Percentiles rank a stretch among this genome's conserved stretches.
Conservation (phyloP, 1,284 basidiomycete species). For the Ustanciosporium gigantosporum region DNA sequence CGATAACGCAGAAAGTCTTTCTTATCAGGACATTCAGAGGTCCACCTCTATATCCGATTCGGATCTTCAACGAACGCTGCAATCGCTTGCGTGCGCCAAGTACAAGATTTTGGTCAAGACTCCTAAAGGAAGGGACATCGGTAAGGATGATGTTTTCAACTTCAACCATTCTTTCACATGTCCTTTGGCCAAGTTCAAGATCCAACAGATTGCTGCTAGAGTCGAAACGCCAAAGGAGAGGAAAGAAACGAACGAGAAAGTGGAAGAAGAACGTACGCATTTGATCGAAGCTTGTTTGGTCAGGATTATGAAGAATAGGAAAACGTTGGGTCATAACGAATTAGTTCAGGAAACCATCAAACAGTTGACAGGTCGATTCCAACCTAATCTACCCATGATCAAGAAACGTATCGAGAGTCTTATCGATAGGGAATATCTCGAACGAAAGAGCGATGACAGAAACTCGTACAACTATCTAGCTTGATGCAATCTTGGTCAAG, state of each 20-base stretch:
- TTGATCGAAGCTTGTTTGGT: constrained; percentile 90
- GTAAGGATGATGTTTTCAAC: constrained; percentile 76
- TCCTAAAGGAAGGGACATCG: constrained; percentile 82
- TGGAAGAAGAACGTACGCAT: constrained; percentile 89
- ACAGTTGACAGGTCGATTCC: constrained; percentile 82
- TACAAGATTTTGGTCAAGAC: constrained; percentile 89
- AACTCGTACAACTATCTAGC: constrained; percentile 55
- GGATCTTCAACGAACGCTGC: constrained; percentile 87
- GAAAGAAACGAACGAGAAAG: constrained; percentile 84
- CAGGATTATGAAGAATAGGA: constrained; percentile 95
- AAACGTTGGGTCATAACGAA: constrained; percentile 84
- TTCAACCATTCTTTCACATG: constrained; percentile 84
- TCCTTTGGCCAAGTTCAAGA: constrained; percentile 87
- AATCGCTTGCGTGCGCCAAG: constrained; percentile 96
- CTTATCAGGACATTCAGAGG: constrained; percentile 32
- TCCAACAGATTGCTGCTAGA: constrained; percentile 81
- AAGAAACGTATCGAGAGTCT: constrained; percentile 93
- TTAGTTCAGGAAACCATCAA: constrained; percentile 87
- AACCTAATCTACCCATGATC: constrained; percentile 80
- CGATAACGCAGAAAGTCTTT: constrained; percentile 65
- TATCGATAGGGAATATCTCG: constrained; percentile 70
- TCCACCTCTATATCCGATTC: constrained; percentile 68
- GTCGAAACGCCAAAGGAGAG: constrained; percentile 86
- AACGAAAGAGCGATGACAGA: constrained; percentile 33
- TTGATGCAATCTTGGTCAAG: constrained; percentile 1